Percentiles rank a stretch among this genome's conserved stretches.
Evolutionary conservation across 176 grass and related monocot genomes (phyloP).

Genomic region (Triticum timopheevii): DNA sequence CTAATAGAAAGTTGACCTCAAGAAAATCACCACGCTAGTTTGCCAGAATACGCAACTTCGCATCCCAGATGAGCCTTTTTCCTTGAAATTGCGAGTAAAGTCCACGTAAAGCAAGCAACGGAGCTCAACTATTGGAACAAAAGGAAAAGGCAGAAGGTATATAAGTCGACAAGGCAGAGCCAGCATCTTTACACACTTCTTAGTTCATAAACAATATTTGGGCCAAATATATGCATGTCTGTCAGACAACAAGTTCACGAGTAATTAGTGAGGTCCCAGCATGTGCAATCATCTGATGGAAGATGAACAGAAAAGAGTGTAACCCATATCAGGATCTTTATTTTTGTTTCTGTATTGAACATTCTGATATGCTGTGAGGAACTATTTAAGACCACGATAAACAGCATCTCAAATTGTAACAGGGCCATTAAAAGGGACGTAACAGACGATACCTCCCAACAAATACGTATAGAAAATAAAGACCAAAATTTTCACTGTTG

Average conservation of each 20-base stretch:
- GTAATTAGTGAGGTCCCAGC: neutral
- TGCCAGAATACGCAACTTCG: neutral
- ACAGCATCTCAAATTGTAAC: constrained; percentile 28
- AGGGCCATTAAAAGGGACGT: constrained; percentile 15
- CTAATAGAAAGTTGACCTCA: neutral
- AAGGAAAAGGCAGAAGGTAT: neutral
- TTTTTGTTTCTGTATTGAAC: neutral
- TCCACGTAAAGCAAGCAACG: neutral
- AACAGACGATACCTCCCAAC: neutral
- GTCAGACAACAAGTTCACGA: neutral
- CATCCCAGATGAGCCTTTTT: neutral
- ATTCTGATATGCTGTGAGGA: neutral
- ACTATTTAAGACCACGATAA: neutral
- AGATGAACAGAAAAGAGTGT: neutral
- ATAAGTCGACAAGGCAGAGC: neutral
- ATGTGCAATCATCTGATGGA: too few relatives aligned
- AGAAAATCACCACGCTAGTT: neutral
- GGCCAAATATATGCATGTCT: neutral
- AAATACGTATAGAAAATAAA: constrained; percentile 35
- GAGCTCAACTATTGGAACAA: neutral
- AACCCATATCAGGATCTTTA: neutral
- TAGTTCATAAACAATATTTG: neutral
- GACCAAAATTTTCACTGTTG: constrained; percentile 48
- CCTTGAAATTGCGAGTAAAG: neutral
- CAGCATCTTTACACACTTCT: neutral